Percentiles rank a stretch among this genome's conserved stretches.
phyloP scores from a whole-genome alignment of 2,329 filamentous ascomycete species.

The Fusarium falciforme region DNA sequence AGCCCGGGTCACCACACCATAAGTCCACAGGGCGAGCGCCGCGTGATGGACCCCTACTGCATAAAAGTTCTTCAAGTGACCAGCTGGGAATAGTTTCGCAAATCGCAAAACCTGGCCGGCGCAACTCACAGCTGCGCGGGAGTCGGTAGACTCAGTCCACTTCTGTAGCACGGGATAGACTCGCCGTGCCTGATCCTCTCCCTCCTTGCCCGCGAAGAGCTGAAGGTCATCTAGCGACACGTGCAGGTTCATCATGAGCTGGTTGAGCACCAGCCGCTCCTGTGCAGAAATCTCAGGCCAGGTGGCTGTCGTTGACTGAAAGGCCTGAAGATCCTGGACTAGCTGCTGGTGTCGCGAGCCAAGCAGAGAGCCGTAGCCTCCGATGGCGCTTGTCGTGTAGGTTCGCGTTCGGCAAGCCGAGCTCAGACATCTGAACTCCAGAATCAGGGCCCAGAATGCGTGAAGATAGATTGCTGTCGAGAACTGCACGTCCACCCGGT shows the following conservation, averaged over 20 bases:
- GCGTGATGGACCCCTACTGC: conserved; percentile 78
- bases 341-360: conserved; percentile 72
- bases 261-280: conserved; percentile 61
- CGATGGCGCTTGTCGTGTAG: conserved; percentile 55
- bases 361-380: conserved; percentile 59
- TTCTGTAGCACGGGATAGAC: conserved; percentile 68
- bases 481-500: conserved; percentile 66
- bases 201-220: conserved; percentile 75
- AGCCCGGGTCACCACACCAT: conserved; percentile 68
- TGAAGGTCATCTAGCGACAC: conserved; percentile 74
- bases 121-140: conserved; percentile 73
- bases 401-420: conserved; percentile 60
- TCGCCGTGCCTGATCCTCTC: conserved; percentile 71
- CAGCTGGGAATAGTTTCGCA: conserved; percentile 64
- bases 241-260: conserved; percentile 73
- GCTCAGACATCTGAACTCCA: conserved; percentile 73
- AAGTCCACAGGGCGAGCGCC: conserved; percentile 75
- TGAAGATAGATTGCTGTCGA: conserved; percentile 72
- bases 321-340: conserved; percentile 64
- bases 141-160: conserved; percentile 67
- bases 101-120: conserved; percentile 74
- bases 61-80: conserved; percentile 72
- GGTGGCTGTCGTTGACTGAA: conserved; percentile 56
- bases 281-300: conserved; percentile 59
- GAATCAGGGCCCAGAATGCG: conserved; percentile 73